Evolutionary conservation across 495 filamentous ascomycete genomes (phyloP), one percentile per base, ranked within the genome.

Genomic region (Penicillium turbatum): DNA sequence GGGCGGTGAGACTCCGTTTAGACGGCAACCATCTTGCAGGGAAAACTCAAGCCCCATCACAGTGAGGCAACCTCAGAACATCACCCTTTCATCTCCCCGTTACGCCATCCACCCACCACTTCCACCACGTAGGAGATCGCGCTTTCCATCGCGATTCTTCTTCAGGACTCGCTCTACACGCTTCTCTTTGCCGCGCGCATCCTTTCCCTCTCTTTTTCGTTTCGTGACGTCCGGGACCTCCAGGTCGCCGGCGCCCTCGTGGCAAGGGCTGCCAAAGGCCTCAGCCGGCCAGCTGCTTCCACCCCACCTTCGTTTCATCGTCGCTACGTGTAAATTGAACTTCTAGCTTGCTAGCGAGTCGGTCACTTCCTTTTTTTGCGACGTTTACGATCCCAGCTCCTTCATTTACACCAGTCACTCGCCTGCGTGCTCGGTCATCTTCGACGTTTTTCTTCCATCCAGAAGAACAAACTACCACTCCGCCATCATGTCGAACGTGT

Each of bases 401-500:
- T 12, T 60, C 57, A 40, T 48, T 63, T 42, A 42, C 35, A 17
- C 49, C 53, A 46, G 48, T 32, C 55, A 38, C 43, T 35, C 19
- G 34, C 31, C 47, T 31, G 13, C 45, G 38, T 32, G 30, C 51
- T 37, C 55, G 53, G 50, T 46, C 38, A 31, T 59, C 53, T 42
- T 39, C 53, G 38, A 29, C 35, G 13, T 16, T 37, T 51, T 15
- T 32, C 26, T 41, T 51, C 17, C 39, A 51, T 48, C 51, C 34
- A 43, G 52, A 12, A 40, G 41, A 50, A 51, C 47, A 53, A 57
- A 56, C 61, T 49, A 62, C 52, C 48, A 66, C 42, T 46, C 67
- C 57, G 67, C 71, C 67, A 90, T 65, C 65, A 97, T 97, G 93
- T 84, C 91, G 79, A 93, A 95, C 76, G 86, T 96, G 62, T 86